Evolutionary conservation across 2,329 filamentous ascomycete genomes (phyloP).

Genomic region (Plenodomus lindquistii): DNA sequence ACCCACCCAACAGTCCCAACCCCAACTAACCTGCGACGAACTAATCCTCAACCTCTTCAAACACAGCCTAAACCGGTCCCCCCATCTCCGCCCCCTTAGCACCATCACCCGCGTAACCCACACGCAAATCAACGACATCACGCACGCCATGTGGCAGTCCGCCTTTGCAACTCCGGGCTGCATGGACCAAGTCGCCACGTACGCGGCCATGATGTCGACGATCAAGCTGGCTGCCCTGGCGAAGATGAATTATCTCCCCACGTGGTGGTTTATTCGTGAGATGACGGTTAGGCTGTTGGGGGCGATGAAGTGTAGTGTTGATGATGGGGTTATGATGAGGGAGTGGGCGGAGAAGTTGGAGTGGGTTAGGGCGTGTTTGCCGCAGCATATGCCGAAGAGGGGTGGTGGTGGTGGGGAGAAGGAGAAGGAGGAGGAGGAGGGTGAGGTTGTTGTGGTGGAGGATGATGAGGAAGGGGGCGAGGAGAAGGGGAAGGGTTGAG

Average conservation of each 20-base stretch:
- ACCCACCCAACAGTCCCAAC: neutral
- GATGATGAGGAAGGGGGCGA: neutral
- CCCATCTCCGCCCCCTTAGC: neutral
- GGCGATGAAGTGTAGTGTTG: neutral
- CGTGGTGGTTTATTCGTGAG: conserved; percentile 24
- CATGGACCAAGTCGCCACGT: conserved; percentile 7
- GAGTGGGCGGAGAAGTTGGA: conserved; percentile 2
- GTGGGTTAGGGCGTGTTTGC: neutral
- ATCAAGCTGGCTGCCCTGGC: conserved; percentile 21
- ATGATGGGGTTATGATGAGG: conserved; percentile 10
- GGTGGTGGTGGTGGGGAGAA: neutral
- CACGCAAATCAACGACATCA: conserved; percentile 6
- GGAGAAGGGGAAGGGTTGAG: too few relatives aligned
- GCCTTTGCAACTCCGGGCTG: conserved; percentile 5
- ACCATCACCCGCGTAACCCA: neutral
- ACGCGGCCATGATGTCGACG: conserved; percentile 9
- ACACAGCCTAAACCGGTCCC: neutral
- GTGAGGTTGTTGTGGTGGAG: neutral
- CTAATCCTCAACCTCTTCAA: neutral
- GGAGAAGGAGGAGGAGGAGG: neutral
- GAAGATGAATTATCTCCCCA: conserved; percentile 21
- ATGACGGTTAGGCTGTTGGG: neutral
- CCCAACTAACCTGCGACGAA: neutral
- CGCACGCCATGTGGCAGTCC: conserved; percentile 19
- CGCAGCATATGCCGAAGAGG: neutral